Evolutionary conservation across 352 stramenopile genomes (phyloP).

Genomic region (Pythium monospermum): DNA sequence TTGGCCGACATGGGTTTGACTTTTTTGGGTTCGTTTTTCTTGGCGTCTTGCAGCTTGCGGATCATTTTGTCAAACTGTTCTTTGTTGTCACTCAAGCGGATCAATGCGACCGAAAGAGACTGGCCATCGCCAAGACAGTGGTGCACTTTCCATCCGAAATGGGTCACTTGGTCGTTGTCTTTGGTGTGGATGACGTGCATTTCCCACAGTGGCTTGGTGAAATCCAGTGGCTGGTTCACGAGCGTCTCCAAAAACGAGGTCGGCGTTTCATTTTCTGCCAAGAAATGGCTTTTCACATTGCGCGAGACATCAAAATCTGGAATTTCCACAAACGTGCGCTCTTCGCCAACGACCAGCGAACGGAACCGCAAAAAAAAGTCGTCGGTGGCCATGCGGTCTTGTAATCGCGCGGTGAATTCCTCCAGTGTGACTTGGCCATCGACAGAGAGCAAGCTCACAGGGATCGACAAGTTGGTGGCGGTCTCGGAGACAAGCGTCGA

Average conservation of each 20-base stretch:
- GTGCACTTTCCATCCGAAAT: slow-evolving; percentile 66
- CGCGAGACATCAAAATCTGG: slow-evolving; percentile 42
- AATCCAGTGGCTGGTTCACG: slow-evolving; percentile 65
- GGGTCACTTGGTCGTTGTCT: slow-evolving; percentile 29
- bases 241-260: slow-evolving; percentile 65
- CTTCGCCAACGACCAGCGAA: slow-evolving; percentile 42
- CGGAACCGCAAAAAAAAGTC: slow-evolving; percentile 69
- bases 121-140: slow-evolving; percentile 76
- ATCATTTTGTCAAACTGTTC: slow-evolving; percentile 60
- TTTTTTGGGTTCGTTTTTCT: slow-evolving; percentile 30
- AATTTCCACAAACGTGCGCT: slow-evolving; percentile 54
- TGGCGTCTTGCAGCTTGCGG: slow-evolving; percentile 31
- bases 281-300: slow-evolving; percentile 54
- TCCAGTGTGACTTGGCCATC: slow-evolving; percentile 37
- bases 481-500: slow-evolving; percentile 71
- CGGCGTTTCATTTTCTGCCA: slow-evolving; percentile 45
- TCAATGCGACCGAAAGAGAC: slow-evolving; percentile 53
- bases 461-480: slow-evolving; percentile 72
- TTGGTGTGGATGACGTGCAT: slow-evolving; percentile 57
- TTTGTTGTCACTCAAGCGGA: slow-evolving; percentile 70
- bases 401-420: slow-evolving; percentile 45
- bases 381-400: slow-evolving; percentile 43
- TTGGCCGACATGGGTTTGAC: slow-evolving; percentile 22
- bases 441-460: slow-evolving; percentile 57
- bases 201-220: slow-evolving; percentile 69